These are phyloP conservation scores for Flaveria robusta DNA, from an alignment of 129 eudicot genomes.

Conservation along the genomic window DNA sequence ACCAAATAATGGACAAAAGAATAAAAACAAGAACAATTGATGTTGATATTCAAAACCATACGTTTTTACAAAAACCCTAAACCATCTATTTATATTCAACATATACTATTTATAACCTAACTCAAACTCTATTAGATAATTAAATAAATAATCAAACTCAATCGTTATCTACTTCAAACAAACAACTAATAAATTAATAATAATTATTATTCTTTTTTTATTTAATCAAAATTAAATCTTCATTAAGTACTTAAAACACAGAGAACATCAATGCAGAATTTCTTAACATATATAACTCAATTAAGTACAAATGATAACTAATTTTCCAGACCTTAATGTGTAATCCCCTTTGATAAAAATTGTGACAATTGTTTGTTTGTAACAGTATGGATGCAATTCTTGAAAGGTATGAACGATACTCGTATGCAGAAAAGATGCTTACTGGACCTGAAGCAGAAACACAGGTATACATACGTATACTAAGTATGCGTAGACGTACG, in stretches of 20 bases:
- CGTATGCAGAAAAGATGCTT: conserved; percentile 61
- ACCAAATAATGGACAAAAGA: no score
- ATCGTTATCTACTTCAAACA: no score
- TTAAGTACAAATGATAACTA: background rate
- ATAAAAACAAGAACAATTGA: no score
- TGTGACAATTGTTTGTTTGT: conserved; percentile 18
- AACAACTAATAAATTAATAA: no score
- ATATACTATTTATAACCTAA: no score
- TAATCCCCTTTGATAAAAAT: background rate
- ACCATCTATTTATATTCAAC: no score
- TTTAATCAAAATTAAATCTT: no score
- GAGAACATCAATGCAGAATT: background rate
- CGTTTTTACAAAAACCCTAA: no score
- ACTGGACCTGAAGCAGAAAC: conserved; percentile 49
- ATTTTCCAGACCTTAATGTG: background rate
- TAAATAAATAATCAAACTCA: no score
- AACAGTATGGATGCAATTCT: conserved; percentile 72
- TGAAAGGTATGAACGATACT: conserved; percentile 76
- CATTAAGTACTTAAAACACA: background rate
- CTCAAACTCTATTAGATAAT: no score
- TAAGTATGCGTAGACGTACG: background rate
- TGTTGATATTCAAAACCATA: no score
- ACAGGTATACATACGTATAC: conserved; percentile 30
- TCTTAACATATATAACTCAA: background rate
- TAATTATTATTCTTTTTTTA: no score